Percentiles rank a stretch among this genome's conserved stretches.
Evolutionary conservation across 139 green algal species (phyloP).

Genomic region (Volvox reticuliferus): DNA sequence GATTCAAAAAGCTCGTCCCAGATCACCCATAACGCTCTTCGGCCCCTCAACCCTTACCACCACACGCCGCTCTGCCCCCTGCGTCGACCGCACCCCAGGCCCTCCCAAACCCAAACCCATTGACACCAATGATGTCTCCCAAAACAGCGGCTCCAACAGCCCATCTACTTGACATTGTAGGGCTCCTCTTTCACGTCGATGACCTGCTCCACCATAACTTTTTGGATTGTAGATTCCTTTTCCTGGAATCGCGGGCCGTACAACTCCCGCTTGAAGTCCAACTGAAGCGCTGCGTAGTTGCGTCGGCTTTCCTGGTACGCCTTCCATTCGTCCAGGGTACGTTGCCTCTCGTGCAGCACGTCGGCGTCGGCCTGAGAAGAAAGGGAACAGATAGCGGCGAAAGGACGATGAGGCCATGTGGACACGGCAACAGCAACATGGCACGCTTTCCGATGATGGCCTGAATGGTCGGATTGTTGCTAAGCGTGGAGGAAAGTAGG

Average conservation of each 20-base stretch:
- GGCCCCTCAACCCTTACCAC: no score
- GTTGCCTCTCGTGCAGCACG: constrained; percentile 80
- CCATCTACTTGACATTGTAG: constrained; percentile 51
- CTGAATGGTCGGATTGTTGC: no score
- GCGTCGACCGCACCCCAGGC: no score
- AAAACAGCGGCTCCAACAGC: background rate
- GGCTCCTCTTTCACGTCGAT: constrained; percentile 85
- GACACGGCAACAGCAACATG: no score
- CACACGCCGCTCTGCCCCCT: no score
- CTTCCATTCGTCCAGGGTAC: constrained; percentile 81
- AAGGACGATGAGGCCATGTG: no score
- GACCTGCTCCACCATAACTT: constrained; percentile 80
- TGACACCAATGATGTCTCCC: background rate
- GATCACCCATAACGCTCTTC: no score
- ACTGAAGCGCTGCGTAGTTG: constrained; percentile 72
- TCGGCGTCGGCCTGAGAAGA: constrained; percentile 77
- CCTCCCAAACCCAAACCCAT: no score
- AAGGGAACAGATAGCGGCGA: background rate
- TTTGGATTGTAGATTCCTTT: constrained; percentile 69
- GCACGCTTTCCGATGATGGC: no score
- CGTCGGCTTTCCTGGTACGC: constrained; percentile 52
- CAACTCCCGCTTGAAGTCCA: constrained; percentile 70
- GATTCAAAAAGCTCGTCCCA: no score
- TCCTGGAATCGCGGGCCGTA: constrained; percentile 59
- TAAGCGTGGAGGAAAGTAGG: no score